Conservation (phyloP, 2,329 filamentous ascomycete genomes). For the Thermothelomyces thermophilus region DNA sequence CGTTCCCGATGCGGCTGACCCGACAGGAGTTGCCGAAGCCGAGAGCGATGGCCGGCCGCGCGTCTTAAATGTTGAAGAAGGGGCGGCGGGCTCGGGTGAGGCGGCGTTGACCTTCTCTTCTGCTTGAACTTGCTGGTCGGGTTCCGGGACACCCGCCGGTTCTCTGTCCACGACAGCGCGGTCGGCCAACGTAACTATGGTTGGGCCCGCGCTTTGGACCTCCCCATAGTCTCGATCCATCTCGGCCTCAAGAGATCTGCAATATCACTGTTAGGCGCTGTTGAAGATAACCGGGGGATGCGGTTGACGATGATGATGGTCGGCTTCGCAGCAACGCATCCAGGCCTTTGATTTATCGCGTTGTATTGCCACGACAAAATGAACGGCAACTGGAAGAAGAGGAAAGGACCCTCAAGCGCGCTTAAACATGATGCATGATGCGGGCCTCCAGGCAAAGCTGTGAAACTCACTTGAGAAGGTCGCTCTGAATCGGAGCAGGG, state of each 20-base stretch:
- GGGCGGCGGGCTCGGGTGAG: neutral
- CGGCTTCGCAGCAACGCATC: neutral
- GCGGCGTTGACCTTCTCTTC: constrained; percentile 2
- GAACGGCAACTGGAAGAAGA: neutral
- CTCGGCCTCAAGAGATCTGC: constrained; percentile 12
- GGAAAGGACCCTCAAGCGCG: neutral
- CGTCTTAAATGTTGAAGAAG: constrained; percentile 20
- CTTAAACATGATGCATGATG: neutral
- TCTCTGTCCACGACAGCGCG: constrained; percentile 5
- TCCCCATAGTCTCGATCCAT: neutral
- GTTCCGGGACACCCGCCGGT: constrained; percentile 2
- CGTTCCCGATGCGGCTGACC: constrained; percentile 10
- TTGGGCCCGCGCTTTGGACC: constrained; percentile 5
- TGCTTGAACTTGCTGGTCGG: constrained; percentile 9
- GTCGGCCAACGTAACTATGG: constrained; percentile 17
- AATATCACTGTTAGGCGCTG: constrained; percentile 2
- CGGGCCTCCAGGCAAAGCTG: too few species aligned
- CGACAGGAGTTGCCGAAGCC: constrained; percentile 19
- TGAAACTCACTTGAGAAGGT: constrained; percentile 22
- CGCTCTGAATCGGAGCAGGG: constrained; percentile 19
- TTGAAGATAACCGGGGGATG: neutral
- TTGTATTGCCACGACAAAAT: neutral
- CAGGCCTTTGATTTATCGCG: too few species aligned
- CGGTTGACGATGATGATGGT: neutral
- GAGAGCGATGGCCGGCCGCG: constrained; percentile 22